Base-by-base conservation (phyloP, 176 grass and related monocot genomes). In the Aegilops bicornis region DNA sequence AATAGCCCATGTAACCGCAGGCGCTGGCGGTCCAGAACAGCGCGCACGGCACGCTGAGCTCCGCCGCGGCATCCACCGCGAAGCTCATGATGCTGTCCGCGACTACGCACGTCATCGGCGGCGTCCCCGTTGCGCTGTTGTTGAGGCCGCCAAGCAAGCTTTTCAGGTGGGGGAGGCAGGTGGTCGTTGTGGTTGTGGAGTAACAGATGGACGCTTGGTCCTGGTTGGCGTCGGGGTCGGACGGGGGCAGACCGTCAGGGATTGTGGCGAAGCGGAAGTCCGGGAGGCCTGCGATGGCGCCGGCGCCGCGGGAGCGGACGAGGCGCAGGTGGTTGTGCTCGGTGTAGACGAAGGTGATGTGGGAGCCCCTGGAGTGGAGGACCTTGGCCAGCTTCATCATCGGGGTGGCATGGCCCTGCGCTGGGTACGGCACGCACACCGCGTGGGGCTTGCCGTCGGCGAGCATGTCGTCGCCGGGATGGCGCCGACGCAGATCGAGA, bases 311-410 rank as follows among this genome's bases (percentile, higher is more conserved):
- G 24, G 40, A 15, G 6, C 50, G 72, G 60, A 71, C 14, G 48
- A 85, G 74, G 15, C 78, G 73, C 16, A 54, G 64, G 82, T 90
- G 90, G 84, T 90, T 92, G 79, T 84, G 88, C 78, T 92, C 82
- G 27, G 85, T 87, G 93, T 86, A 88, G 88, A 95, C 85, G 83
- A 95, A 94, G 72, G 89, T 94, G 81, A 91, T 19, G 81, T 68
- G 52, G 70, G 89, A 89, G 25, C 83, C 87, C 76, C 80, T 83
- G 48, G 8, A 19, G 65, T 88, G 80, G 17, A 88, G 86, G 42
- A 83, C 11, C 72, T 88, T 88, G 80, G 86, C 86, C 23, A 83
- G 42, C 79, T 88, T 67, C 40, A 83, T 74, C 79, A 83, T 83
- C 20, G 80, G 79, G 12, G 23, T 88, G 33, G 77, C 73, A 25